Percentiles rank a stretch among this genome's conserved stretches.
Conservation (phyloP, 257 asterid genomes). For the Datura wrightii region DNA sequence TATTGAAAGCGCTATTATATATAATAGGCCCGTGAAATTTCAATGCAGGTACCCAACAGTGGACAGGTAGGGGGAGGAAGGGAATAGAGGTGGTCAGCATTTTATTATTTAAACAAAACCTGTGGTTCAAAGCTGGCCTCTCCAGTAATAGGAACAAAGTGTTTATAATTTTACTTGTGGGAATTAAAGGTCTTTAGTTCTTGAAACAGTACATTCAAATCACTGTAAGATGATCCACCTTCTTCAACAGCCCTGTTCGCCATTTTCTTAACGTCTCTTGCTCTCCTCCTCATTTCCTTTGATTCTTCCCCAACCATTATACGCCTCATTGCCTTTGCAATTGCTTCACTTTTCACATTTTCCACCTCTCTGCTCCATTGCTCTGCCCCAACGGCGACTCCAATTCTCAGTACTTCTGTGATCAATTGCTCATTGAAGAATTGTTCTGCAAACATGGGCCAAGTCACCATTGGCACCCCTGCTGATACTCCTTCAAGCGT, state of each 20-base stretch:
- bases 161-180: not conserved
- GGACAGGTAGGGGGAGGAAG: no score
- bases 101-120: no score
- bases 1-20: no score
- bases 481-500: slow-evolving; percentile 29
- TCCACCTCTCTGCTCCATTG: slow-evolving; percentile 33
- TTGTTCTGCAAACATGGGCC: slow-evolving; percentile 34
- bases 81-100: no score
- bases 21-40: no score
- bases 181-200: slow-evolving; percentile 39
- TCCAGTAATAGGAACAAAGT: no score
- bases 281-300: slow-evolving; percentile 50
- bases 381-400: slow-evolving; percentile 24
- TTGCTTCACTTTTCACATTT: slow-evolving; percentile 37
- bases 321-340: slow-evolving; percentile 33
- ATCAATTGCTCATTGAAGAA: slow-evolving; percentile 34
- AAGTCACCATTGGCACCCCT: slow-evolving; percentile 35
- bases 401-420: slow-evolving; percentile 28
- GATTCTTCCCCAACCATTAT: slow-evolving; percentile 45
- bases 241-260: slow-evolving; percentile 46
- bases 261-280: slow-evolving; percentile 38
- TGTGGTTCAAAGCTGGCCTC: no score
- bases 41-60: no score
- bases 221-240: slow-evolving; percentile 58
- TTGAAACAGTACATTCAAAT: slow-evolving; percentile 39